phyloP scores from a whole-genome alignment of 345 rosid genomes.

The Brassica napus region Da-Ae NC_063436.1:20823501-20824000 shows the following conservation, averaged over 20 bases:
- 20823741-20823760: constrained; percentile 4
- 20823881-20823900: constrained; percentile 11
- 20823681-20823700: too few relatives aligned
- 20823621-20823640: not conserved
- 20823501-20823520: constrained; percentile 58
- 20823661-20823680: not conserved
- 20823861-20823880: not conserved
- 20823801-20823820: not conserved
- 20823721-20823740: not conserved
- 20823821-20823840: not conserved
- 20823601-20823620: not conserved
- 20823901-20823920: not conserved
- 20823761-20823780: constrained; percentile 1
- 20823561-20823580: constrained; percentile 50
- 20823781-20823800: not conserved
- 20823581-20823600: not conserved
- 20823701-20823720: not conserved
- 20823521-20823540: constrained; percentile 53
- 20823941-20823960: constrained; percentile 3
- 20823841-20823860: not conserved
- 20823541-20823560: constrained; percentile 51
- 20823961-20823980: constrained; percentile 8
- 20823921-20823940: not conserved
- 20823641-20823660: not conserved
- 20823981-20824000: not conserved